Conservation (phyloP, 208 protist species). For the Phytomonas sp. region DNA sequence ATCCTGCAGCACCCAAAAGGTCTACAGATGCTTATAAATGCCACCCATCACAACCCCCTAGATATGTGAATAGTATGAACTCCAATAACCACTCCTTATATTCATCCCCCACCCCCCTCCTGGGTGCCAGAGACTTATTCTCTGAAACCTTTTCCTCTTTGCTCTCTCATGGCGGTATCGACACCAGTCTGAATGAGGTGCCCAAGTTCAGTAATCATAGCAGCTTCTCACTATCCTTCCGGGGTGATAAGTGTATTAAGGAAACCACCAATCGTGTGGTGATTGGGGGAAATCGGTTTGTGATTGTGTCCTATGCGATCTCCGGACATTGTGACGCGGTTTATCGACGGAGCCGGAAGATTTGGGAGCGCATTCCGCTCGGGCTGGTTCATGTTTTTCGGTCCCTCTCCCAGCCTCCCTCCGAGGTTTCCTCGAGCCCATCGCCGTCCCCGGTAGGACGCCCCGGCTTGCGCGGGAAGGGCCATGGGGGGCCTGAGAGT, state of each 20-base stretch:
- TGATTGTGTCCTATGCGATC: conserved; percentile 54
- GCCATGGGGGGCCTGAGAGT: too few relatives aligned
- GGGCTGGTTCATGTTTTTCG: conserved; percentile 64
- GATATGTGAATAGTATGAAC: not conserved
- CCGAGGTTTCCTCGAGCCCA: not conserved
- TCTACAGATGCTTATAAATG: not conserved
- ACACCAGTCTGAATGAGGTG: not conserved
- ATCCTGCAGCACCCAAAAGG: not conserved
- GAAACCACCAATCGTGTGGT: conserved; percentile 32
- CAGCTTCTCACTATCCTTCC: conserved; percentile 21
- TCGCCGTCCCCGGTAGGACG: not conserved
- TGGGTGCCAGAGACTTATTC: not conserved
- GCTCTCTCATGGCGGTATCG: not conserved
- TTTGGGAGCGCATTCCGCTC: conserved; percentile 77
- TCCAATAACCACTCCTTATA: not conserved
- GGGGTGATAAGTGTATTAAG: conserved; percentile 49
- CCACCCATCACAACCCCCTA: not conserved
- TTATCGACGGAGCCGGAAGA: conserved; percentile 56
- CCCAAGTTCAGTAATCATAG: conserved; percentile 5
- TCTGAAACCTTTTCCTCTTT: not conserved
- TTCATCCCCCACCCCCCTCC: not conserved
- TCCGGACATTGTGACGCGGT: conserved; percentile 46
- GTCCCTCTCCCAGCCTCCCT: not conserved
- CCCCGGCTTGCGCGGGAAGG: too few relatives aligned
- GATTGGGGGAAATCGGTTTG: conserved; percentile 30